Percentiles rank a stretch among this genome's conserved stretches.
Evolutionary conservation across 306 rosid species (phyloP).

Genomic region (Acacia confusa): DNA sequence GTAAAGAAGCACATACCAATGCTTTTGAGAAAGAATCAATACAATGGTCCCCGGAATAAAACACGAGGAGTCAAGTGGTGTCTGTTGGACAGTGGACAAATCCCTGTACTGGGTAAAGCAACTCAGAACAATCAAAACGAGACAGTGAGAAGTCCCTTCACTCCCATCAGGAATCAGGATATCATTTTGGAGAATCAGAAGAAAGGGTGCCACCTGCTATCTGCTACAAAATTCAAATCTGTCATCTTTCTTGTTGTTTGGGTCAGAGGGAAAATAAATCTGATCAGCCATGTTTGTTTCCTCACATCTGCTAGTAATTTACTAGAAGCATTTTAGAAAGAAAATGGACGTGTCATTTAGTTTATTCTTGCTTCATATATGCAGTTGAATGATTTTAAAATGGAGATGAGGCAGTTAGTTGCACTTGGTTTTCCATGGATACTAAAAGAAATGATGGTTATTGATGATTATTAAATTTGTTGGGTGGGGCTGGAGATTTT

Average conservation of each 20-base stretch:
- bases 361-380: conserved; percentile 5
- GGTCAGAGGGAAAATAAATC: neutral
- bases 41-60: conserved; percentile 32
- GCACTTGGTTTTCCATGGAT: conserved; percentile 41
- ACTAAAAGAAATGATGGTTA: neutral
- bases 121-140: conserved; percentile 10
- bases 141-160: conserved; percentile 23
- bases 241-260: neutral
- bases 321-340: neutral
- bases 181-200: neutral
- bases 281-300: neutral
- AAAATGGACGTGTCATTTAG: neutral
- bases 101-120: conserved; percentile 30
- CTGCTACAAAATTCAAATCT: neutral
- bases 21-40: conserved; percentile 19
- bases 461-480: conserved; percentile 39
- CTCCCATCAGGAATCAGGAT: neutral
- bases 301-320: neutral
- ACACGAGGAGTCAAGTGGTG: conserved; percentile 29
- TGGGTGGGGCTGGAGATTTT: conserved; percentile 46
- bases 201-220: neutral
- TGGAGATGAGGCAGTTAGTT: conserved; percentile 45
- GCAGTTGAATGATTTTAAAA: conserved; percentile 40
- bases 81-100: conserved; percentile 34
- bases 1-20: neutral